Evolutionary conservation across 768 basidiomycete genomes (phyloP).

Genomic region (Lactifluus echinatus): DNA sequence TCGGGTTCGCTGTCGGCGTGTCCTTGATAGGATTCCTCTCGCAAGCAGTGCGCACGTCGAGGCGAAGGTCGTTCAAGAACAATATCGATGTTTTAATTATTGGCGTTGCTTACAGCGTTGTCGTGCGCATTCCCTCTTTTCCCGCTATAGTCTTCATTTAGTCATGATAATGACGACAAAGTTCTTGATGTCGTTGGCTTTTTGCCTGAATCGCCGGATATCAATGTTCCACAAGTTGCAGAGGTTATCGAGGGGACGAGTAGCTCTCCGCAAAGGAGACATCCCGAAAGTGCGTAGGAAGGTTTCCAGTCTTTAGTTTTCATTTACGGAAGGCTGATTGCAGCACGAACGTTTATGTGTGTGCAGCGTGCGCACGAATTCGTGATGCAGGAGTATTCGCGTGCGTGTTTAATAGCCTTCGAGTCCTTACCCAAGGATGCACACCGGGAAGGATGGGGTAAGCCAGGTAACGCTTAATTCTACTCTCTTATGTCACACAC

Average conservation of each 20-base stretch:
- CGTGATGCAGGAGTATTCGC: slow-evolving; percentile 67
- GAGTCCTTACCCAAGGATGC: slow-evolving; percentile 62
- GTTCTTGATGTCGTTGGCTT: slow-evolving; percentile 49
- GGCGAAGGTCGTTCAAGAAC: slow-evolving; percentile 41
- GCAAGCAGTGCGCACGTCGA: slow-evolving; percentile 63
- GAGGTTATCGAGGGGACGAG: slow-evolving; percentile 55
- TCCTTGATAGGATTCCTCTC: slow-evolving; percentile 59
- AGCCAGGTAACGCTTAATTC: slow-evolving; percentile 41
- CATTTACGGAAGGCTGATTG: background rate
- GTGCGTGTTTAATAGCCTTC: slow-evolving; percentile 60
- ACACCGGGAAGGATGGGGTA: slow-evolving; percentile 67
- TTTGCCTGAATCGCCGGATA: slow-evolving; percentile 62
- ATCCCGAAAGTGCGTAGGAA: slow-evolving; percentile 49
- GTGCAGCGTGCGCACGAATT: slow-evolving; percentile 55
- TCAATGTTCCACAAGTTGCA: slow-evolving; percentile 56
- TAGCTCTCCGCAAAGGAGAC: slow-evolving; percentile 43
- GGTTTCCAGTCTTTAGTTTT: background rate
- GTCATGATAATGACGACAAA: slow-evolving; percentile 8
- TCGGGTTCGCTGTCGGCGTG: slow-evolving; percentile 40
- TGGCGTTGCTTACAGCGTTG: slow-evolving; percentile 57
- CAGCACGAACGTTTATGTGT: background rate
- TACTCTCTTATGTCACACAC: background rate
- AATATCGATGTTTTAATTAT: slow-evolving; percentile 66
- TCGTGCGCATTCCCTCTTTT: slow-evolving; percentile 38
- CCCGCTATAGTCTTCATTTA: background rate